A percentile compares a stretch with the other conserved stretches of the same genome.
phyloP scores from a whole-genome alignment of 257 asterid genomes.

The Nicotiana obtusifolia region DNA sequence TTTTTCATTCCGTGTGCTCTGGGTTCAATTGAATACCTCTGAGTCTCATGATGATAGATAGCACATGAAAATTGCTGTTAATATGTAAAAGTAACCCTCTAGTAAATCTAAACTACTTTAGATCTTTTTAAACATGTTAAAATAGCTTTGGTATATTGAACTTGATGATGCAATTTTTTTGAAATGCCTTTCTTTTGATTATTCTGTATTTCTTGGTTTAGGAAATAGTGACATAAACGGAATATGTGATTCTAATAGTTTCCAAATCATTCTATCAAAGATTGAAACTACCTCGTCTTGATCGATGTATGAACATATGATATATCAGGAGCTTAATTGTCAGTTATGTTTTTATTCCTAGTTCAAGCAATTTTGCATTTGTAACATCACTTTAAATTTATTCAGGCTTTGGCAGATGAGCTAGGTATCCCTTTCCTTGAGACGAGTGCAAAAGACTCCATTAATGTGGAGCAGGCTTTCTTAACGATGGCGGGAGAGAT shows the following conservation, averaged over 20 bases:
- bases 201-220: neutral
- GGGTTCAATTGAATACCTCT: neutral
- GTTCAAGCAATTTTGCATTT: neutral
- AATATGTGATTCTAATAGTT: neutral
- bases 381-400: constrained; percentile 1
- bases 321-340: neutral
- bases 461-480: constrained; percentile 98
- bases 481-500: constrained; percentile 95
- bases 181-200: neutral
- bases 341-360: neutral
- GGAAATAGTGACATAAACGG: neutral
- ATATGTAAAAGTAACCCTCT: neutral
- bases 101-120: neutral
- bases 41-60: neutral
- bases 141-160: neutral
- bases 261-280: neutral
- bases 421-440: constrained; percentile 96
- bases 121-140: neutral
- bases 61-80: neutral
- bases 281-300: neutral
- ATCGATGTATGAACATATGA: neutral
- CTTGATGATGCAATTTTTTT: neutral
- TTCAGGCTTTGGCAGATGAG: constrained; percentile 90
- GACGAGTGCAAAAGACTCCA: constrained; percentile 95
- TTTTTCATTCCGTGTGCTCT: neutral